Evolutionary conservation across 768 basidiomycete genomes (phyloP), one percentile per base, ranked within the genome.

Genomic region (Suillus lakei): DNA sequence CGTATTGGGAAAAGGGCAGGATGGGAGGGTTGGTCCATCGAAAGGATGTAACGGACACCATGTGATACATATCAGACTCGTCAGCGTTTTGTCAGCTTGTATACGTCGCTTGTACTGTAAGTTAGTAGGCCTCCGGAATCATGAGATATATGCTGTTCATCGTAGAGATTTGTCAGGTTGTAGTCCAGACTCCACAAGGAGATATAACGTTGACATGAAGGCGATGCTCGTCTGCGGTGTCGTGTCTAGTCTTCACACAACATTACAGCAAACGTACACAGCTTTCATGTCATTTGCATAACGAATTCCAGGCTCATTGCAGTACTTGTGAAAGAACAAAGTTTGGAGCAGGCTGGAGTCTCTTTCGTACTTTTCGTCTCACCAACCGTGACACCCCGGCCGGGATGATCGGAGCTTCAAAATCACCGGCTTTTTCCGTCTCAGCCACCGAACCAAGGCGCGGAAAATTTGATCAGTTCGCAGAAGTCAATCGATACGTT

Each of bases 11-110:
- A 75, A 23, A 68, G 84, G 56, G 76, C 78, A 34, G 82, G 82
- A 0, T 84, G 85, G 83, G 67, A 72, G 1, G 82, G 79, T 0
- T 83, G 83, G 84, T 23, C 43, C 0, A 39, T 70, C 9, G 23
- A 43, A 12, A 64, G 61, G 10, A 26, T n/a, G 12, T n/a, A 61
- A 59, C 6, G 26, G 13, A 30, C 18, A 2, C 10, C 10, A 26
- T 30, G 18, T 30, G 28, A 53, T 5, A 10, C 7, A 30, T 53
- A 53, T 30, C 18, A 28, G 30, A 53, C 28, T 53, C 16, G 3
- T 28, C 50, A 51, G 50, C 16, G 16, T 48, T 48, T 50, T 50
- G 48, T 50, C 48, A 26, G 26, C 26, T 5, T 23, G 23, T 48
- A 26, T 50, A 26, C 23, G 9, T 54, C 12, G 5, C 18, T 53